phyloP scores from a whole-genome alignment of 1,284 basidiomycete genomes.

The Apiotrichum domesticum region DNA sequence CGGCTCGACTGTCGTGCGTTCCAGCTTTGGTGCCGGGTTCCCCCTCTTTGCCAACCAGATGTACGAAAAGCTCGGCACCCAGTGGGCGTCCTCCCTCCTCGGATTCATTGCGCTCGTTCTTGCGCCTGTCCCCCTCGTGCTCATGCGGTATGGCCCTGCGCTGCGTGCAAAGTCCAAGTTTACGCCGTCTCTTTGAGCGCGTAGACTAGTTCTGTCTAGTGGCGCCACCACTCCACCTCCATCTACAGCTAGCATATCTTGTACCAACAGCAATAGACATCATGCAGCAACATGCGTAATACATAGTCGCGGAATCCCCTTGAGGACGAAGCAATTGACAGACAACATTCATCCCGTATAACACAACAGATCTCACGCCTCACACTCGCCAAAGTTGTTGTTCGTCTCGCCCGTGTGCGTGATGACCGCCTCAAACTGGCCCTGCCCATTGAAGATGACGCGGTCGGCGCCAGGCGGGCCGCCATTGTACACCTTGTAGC shows the following conservation, averaged over 20 bases:
- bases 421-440: constrained; percentile 4
- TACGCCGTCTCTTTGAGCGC: background rate
- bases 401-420: background rate
- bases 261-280: no score
- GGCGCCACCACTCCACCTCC: no score
- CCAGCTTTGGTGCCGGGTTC: constrained; percentile 49
- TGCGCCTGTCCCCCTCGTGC: constrained; percentile 47
- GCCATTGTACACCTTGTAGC: constrained; percentile 3
- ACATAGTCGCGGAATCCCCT: no score
- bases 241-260: no score
- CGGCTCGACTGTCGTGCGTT: constrained; percentile 51
- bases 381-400: background rate
- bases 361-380: background rate
- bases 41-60: constrained; percentile 52
- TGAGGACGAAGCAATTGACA: no score
- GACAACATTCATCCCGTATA: no score
- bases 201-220: no score
- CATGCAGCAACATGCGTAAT: no score
- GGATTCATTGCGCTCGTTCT: constrained; percentile 42
- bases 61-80: constrained; percentile 48
- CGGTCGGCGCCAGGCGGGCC: constrained; percentile 7
- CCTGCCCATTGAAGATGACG: constrained; percentile 6
- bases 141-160: constrained; percentile 48
- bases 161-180: constrained; percentile 49
- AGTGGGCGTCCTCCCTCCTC: constrained; percentile 42